Base-by-base conservation (phyloP, 495 filamentous ascomycete species). In the Podospora conica region DNA sequence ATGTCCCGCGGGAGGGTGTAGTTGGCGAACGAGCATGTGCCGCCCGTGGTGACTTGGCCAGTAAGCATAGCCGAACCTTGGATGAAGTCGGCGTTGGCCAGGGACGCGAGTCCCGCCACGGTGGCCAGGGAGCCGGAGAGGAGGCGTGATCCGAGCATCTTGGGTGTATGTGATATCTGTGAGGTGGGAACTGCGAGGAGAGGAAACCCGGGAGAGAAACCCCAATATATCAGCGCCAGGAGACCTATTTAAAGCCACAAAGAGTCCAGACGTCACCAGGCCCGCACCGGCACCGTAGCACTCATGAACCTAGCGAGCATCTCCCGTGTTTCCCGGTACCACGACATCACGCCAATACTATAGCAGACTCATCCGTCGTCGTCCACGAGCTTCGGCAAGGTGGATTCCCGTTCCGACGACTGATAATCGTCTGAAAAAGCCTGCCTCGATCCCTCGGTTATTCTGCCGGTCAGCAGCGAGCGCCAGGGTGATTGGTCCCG, bases 11-110 rank as follows among this genome's bases (percentile, higher is more conserved):
- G 61, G n/a, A 67, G 61, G 1, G 66, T 55, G 28, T 67, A 64
- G 23, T 67, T 64, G 61, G 40, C 24, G 9, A 67, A 67, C 4
- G 61, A 64, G 21, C 66, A 64, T 3, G 66, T 67, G 2, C 66
- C 66, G 24, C 61, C 66, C 20, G 23, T 33, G 28, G 40, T 48
- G 40, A 18, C 40, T 48, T 48, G 40, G 1, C 40, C 40, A 0
- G 40, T 48, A 15, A 48, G 6, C 40, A 48, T 48, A 7, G 40
- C 40, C 5, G 18, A 18, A 18, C 40, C 40, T 18, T 18, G 40
- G 40, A 48, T 48, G 40, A n/a, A 7, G 18, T 48, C 40, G 15
- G 40, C 40, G 6, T 48, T 48, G 15, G 40, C 40, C 15, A 48
- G 5, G 40, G 40, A n/a, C 15, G 40, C 40, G 18, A 48, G 40